These are phyloP conservation scores for Coemansia sp. DNA, from an alignment of 192 early-diverging fungal species.

Conservation along the genomic window DNA sequence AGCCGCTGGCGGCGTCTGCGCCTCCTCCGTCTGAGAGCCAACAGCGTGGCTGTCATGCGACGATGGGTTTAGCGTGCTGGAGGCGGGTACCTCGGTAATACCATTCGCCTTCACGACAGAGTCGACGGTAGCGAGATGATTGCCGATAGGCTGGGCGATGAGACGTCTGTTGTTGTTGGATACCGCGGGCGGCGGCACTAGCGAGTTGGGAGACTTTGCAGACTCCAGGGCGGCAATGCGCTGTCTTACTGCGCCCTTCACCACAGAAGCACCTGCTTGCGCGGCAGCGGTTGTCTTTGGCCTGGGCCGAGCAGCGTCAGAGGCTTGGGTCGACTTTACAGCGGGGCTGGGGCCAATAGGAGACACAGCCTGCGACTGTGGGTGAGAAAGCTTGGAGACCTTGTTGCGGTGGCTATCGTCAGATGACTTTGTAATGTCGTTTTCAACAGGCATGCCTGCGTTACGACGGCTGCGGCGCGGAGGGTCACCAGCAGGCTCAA, in stretches of 20 bases:
- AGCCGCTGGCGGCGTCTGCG: constrained; percentile 7
- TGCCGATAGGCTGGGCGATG: background rate
- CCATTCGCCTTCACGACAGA: background rate
- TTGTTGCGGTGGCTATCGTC: constrained; percentile 7
- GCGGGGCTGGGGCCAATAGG: constrained; percentile 6
- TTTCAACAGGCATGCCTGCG: constrained; percentile 19
- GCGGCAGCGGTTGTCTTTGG: constrained; percentile 4
- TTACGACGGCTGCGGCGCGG: constrained; percentile 12
- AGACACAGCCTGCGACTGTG: background rate
- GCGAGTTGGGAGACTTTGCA: background rate
- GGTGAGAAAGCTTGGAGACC: background rate
- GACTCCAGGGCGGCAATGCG: constrained; percentile 7
- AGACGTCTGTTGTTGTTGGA: constrained; percentile 5
- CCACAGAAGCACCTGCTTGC: background rate
- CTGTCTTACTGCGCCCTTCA: constrained; percentile 8
- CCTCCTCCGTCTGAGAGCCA: background rate
- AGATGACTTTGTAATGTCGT: constrained; percentile 9
- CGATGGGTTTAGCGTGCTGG: background rate
- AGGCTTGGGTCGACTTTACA: background rate
- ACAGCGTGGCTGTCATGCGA: background rate
- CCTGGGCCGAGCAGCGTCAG: background rate
- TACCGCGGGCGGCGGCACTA: background rate
- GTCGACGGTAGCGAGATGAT: too few relatives aligned
- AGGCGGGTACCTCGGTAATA: background rate
- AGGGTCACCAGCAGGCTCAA: background rate